Evolutionary conservation across 176 grass and related monocot genomes (phyloP), one percentile per base, ranked within the genome.

Genomic region (Rhipidocladum racemiflorum): DNA sequence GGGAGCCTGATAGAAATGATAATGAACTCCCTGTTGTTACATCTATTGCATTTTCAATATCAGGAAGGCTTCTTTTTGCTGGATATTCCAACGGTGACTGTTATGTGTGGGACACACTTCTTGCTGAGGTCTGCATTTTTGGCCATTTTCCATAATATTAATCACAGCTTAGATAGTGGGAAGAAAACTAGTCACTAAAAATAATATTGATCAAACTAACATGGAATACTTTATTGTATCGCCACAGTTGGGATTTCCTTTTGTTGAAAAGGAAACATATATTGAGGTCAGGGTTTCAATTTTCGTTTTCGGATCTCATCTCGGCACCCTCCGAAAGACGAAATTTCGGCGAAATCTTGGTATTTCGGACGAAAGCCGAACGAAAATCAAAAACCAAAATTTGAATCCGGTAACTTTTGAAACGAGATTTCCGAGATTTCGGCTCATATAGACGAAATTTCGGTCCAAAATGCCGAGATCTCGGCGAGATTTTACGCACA

Each of bases 51-150:
- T 99, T 95, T 62, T 99, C 96, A 12, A 93, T 99, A 86, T 99
- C 96, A n/a, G 96, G 96, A 84, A 92, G 96, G 71, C 91, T 99
- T 63, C 91, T 99, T 72, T 98, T 99, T 90, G 89, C 90, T 89
- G 96, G 96, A 64, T 99, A 99, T 85, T 99, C 96, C 6, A 99
- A 95, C 77, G 96, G 92, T 68, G 90, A 95, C 81, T 99, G 96
- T 81, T 99, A 88, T 85, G 96, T 95, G 30, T 99, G 96, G 96
- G 96, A 99, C 76, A 99, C 92, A 54, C 93, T 99, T 72, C 75
- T 99, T 34, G 91, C 92, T 20, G 91, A 99, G 96, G 96, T 99
- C 72, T 80, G 83, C 24, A 51, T 66, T 20, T 68, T 20, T 79
- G 18, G 18, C 18, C 20, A 75, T 68, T 59, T 65, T 20, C 35